Evolutionary conservation across 441 rosid species (phyloP), one percentile per base, ranked within the genome.

Genomic region (Erodium trifolium): DNA sequence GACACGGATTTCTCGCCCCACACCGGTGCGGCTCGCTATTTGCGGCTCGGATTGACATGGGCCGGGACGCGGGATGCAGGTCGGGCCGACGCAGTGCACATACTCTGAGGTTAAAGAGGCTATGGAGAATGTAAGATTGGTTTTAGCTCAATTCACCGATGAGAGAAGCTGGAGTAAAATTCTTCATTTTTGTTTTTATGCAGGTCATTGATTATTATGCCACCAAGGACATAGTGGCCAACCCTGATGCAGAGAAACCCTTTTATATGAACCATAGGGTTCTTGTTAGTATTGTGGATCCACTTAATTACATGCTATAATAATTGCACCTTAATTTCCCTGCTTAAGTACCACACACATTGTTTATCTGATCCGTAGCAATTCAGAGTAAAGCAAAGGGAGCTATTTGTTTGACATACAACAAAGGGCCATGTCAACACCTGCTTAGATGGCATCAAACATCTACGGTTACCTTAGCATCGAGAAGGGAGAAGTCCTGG

Each of bases 171-270:
- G 1, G 55, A 49, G 55, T 49, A 13, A 3, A 12, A 49, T 49
- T 49, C 3, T 49, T 3, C n/a, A 11, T 49, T 13, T 0, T 11
- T 49, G 55, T 49, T 64, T 43, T 65, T 71, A 74, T 73, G 77
- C 77, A 93, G 97, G 96, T 93, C 9, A 87, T 91, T 68, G 88
- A 86, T 66, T 91, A 94, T 68, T 94, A 94, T 41, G 81, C 81
- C 27, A 23, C 27, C 27, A 23, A 23, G 27, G 27, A 2, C 27
- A 23, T 23, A 23, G 27, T 0, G 27, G 27, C 27, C 27, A 23
- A 23, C 2, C 27, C 27, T 23, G 27, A 23, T 0, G 27, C 27
- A 23, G 27, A 23, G 27, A 23, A 31, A 31, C 34, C 34, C 4
- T 13, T 11, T 49, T 13, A 2, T 49, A 49, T 49, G 55, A 49